These are phyloP conservation scores for Capsicum baccatum DNA, from an alignment of 257 asterid species.

Conservation along the genomic window DNA sequence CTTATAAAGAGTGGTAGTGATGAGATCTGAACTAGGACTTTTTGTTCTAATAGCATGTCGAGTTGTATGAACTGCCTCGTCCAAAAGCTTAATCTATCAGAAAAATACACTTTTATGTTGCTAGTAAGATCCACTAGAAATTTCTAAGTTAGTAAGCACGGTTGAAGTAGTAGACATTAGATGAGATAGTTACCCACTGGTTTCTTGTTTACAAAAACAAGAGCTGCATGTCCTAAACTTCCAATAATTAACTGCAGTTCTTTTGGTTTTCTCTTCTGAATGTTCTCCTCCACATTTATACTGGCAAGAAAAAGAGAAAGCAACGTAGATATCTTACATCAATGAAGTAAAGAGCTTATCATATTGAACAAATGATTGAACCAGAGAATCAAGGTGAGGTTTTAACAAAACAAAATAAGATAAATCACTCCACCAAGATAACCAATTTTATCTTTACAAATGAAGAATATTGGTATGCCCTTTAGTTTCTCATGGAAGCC, in stretches of 20 bases:
- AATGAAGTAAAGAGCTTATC: background rate
- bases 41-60: background rate
- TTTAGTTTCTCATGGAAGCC: background rate
- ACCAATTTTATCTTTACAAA: background rate
- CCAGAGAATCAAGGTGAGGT: background rate
- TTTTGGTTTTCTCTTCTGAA: slow-evolving; percentile 39
- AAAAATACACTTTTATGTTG: background rate
- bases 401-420: background rate
- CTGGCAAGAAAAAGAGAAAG: slow-evolving; percentile 46
- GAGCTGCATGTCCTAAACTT: slow-evolving; percentile 87
- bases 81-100: background rate
- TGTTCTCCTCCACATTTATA: slow-evolving; percentile 48
- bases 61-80: background rate
- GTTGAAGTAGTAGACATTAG: background rate
- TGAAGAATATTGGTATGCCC: background rate
- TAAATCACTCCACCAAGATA: background rate
- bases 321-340: background rate
- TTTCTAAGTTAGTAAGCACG: background rate
- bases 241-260: slow-evolving; percentile 50
- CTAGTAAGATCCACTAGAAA: background rate
- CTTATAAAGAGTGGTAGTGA: background rate
- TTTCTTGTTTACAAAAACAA: slow-evolving; percentile 69
- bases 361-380: background rate
- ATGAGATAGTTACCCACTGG: slow-evolving; percentile 49
- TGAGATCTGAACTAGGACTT: background rate